phyloP scores from a whole-genome alignment of 371 early-diverging fungal genomes.

The Lichtheimia corymbifera region DNA sequence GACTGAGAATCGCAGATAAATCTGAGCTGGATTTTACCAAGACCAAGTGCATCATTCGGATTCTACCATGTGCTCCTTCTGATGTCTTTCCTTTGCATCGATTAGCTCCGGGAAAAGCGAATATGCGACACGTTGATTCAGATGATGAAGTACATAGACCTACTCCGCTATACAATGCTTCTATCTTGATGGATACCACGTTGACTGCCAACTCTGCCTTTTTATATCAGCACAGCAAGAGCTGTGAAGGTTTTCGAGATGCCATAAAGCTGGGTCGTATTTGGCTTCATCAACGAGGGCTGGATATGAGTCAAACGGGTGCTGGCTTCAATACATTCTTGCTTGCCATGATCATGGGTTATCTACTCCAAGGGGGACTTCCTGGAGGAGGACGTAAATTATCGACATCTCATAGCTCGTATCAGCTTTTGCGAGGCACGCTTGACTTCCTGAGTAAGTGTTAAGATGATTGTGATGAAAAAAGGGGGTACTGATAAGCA shows the following conservation, averaged over 20 bases:
- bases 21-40: conserved; percentile 63
- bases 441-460: conserved; percentile 75
- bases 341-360: conserved; percentile 84
- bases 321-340: conserved; percentile 75
- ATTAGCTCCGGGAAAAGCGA: conserved; percentile 82
- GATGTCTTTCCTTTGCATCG: conserved; percentile 68
- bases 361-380: conserved; percentile 70
- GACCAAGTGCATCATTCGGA: conserved; percentile 69
- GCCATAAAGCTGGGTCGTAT: conserved; percentile 79
- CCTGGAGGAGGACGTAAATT: conserved; percentile 63
- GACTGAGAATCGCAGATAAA: conserved; percentile 36
- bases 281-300: conserved; percentile 83
- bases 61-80: conserved; percentile 73
- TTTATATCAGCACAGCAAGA: conserved; percentile 73
- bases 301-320: conserved; percentile 27
- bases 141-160: conserved; percentile 39
- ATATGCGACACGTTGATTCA: conserved; percentile 64
- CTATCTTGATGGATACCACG: conserved; percentile 76
- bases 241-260: conserved; percentile 74
- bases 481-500: not conserved
- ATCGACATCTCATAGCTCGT: conserved; percentile 76
- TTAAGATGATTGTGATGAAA: not conserved
- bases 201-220: conserved; percentile 77
- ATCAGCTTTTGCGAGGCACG: conserved; percentile 83
- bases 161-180: conserved; percentile 92